These are phyloP conservation scores for Penicillium sp. DNA, from an alignment of 2,329 filamentous ascomycete species.

Conservation along the genomic window DNA sequence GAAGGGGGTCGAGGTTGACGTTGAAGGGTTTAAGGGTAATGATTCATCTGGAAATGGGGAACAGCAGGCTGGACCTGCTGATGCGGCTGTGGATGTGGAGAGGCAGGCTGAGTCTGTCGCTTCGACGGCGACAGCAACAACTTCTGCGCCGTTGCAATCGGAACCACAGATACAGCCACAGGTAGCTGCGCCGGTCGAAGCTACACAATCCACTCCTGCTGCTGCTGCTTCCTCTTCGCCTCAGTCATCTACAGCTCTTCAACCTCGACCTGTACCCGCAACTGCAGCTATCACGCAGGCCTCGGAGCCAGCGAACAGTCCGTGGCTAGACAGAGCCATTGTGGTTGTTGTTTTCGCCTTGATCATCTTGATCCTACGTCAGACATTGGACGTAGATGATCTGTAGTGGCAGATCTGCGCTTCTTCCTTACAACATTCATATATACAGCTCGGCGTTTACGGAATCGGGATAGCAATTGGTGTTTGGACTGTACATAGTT, in stretches of 20 bases:
- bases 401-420: constrained; percentile 7
- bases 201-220: background rate
- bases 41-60: constrained; percentile 22
- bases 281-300: background rate
- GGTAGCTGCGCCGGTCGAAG: background rate
- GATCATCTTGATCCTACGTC: constrained; percentile 64
- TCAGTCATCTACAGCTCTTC: background rate
- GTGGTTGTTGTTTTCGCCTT: constrained; percentile 69
- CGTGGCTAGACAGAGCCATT: constrained; percentile 82
- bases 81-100: background rate
- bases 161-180: background rate
- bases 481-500: background rate
- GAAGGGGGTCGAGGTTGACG: constrained; percentile 32
- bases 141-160: background rate
- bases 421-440: background rate
- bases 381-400: constrained; percentile 37
- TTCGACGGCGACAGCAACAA: background rate
- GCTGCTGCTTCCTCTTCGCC: background rate
- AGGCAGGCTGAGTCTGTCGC: background rate
- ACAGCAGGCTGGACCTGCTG: background rate
- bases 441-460: background rate
- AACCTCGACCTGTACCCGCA: background rate
- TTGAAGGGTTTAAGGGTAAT: constrained; percentile 57
- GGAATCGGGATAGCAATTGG: background rate
- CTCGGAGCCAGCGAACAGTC: constrained; percentile 48